Conservation (phyloP, 225 moss, liverwort and hornwort genomes). For the Pseudisothecium myosuroides region DNA sequence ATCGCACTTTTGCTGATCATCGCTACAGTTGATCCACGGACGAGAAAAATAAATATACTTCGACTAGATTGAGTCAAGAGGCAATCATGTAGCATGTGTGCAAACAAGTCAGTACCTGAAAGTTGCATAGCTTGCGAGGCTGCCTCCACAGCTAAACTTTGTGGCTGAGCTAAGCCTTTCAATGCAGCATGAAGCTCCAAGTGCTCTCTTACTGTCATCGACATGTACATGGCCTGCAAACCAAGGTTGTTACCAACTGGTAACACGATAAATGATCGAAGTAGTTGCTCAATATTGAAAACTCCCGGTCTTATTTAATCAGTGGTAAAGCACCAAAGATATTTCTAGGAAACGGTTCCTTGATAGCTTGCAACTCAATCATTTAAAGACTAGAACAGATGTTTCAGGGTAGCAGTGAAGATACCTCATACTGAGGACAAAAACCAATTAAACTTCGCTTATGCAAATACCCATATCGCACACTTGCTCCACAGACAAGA, state of each 20-base stretch:
- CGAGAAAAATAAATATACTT: neutral
- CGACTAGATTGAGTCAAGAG: neutral
- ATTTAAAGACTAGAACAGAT: neutral
- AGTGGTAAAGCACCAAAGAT: neutral
- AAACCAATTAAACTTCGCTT: conserved; percentile 51
- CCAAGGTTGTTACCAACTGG: neutral
- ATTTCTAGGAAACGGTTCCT: neutral
- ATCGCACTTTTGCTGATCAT: neutral
- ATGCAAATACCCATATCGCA: conserved; percentile 60
- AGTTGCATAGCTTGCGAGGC: conserved; percentile 68
- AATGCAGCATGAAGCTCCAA: conserved; percentile 64
- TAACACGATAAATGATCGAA: neutral
- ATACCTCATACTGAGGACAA: conserved; percentile 76
- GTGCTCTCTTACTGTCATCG: conserved; percentile 79
- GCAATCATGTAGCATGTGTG: neutral
- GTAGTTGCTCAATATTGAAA: neutral
- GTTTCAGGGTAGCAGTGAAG: neutral
- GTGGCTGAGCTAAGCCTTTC: conserved; percentile 64
- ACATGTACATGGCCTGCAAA: conserved; percentile 62
- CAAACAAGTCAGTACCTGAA: conserved; percentile 25
- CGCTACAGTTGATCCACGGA: neutral
- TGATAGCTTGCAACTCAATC: neutral
- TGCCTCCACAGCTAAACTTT: conserved; percentile 62
- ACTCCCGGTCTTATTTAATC: neutral
- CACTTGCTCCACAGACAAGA: conserved; percentile 74